Base-by-base conservation (phyloP, 2,329 filamentous ascomycete genomes). In the Alternaria novae-zelandiae region DNA sequence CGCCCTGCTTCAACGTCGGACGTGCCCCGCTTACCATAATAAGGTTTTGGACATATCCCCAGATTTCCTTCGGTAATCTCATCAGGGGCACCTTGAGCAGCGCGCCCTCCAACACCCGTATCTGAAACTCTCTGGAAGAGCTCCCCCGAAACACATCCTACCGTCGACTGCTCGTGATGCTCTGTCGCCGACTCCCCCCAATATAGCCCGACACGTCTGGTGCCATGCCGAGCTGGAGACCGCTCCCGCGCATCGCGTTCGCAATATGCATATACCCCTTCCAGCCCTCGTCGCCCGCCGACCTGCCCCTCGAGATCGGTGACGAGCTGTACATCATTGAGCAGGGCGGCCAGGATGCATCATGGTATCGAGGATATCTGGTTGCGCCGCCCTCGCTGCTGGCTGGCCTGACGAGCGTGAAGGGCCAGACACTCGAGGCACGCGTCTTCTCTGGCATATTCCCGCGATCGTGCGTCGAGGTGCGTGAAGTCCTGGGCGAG, bases 301-400 rank as follows among this genome's bases (percentile, higher is more conserved):
- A 99, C 82, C 89, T 99, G 20, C 96, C 96, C 10, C 90, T 99
- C 79, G 94, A 99, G 82, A 93, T 99, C 68, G 96, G 96, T 79
- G 96, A 99, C 86, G 96, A 99, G 82, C 86, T 99, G 69, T 99
- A 99, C 83, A 96, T 99, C 70, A 97, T 99, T 78, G 95, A 98
- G 82, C 93, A 98, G 82, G 96, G 95, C 43, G 91, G 93, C 21
- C 82, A 79, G 41, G 89, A 97, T 82, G 92, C 91, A 74, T 88
- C 93, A 79, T 99, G 96, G 96, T 91, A 95, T 81, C 91, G 96
- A 58, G 96, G 96, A 63, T 99, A 99, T 81, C 87, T 99, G 64
- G 91, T 99, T 70, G 94, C 96, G 67, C 95, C 96, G 56, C 96
- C 96, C 20, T 97, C 94, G 72, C 84, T 99, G 78, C 88, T 99